Base-by-base conservation (phyloP, 192 early-diverging fungal genomes). In the Podila horticola region DNA sequence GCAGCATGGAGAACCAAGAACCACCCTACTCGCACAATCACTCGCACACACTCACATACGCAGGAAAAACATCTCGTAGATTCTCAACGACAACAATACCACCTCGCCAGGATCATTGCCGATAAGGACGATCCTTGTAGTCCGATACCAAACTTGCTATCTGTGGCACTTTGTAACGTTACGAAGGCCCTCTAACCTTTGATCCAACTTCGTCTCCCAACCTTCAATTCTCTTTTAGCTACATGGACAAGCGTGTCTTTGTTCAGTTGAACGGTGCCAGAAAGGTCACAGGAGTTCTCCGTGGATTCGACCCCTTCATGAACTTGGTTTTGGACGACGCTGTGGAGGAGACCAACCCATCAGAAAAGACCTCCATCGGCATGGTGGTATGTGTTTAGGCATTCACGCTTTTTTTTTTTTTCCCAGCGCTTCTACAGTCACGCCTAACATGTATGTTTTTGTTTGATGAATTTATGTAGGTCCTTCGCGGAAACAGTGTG, bases 241-340 rank as follows among this genome's bases (percentile, higher is more conserved):
- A 91, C 69, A 96, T 99, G 95, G 97, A 99, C 86, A 99, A 98
- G 88, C 91, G 88, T 62, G 85, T 99, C 71, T 91, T 90, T 70
- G 86, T 99, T 62, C 93, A 97, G 74, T 86, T 99, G 64, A 99
- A 98, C 83, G 95, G 94, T 51, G 91, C 90, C 79, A 90, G 98
- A 58, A 90, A 92, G 74, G 94, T 99, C 36, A 93, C 91, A n/a
- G 98, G 98, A 38, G 85, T 99, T 38, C 91, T 99, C 77, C 94
- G 98, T 52, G 97, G 98, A n/a, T 99, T 91, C 76, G 98, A 99
- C 77, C 93, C 98, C 22, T 99, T 99, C 86, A 97, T 99, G 98
- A 99, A 99, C 88, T 77, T 99, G 71, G 96, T 98, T 38, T 83
- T 99, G 71, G 97, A 96, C 67, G 95, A 98, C 50, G 90, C 96